These are phyloP conservation scores for Phragmites australis DNA, from an alignment of 176 grass and related monocot species.

Conservation along the genomic window DNA sequence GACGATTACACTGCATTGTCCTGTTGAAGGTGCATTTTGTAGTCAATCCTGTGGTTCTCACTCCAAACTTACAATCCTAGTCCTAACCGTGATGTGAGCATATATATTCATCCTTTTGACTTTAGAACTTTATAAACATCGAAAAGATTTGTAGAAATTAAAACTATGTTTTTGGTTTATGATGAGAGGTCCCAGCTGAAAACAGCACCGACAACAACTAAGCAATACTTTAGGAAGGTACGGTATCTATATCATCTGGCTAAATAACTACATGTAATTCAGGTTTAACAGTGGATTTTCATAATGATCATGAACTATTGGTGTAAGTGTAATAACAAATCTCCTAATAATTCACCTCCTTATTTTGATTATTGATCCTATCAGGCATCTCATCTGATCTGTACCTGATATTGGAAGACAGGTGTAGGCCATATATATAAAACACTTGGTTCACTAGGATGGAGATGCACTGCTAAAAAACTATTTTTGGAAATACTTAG, in stretches of 20 bases:
- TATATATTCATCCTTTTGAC: background rate
- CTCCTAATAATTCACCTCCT: background rate
- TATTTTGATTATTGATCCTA: background rate
- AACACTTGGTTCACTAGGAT: background rate
- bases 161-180: background rate
- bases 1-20: background rate
- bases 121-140: too few species aligned
- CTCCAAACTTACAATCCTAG: background rate
- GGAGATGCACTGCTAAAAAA: background rate
- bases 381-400: background rate
- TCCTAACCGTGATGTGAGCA: background rate
- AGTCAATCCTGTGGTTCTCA: background rate
- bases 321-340: background rate
- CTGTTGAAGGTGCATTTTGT: slow-evolving; percentile 6
- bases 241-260: background rate
- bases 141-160: background rate
- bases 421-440: background rate
- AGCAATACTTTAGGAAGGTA: background rate
- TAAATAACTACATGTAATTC: background rate
- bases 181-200: background rate
- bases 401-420: background rate
- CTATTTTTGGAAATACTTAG: too few species aligned
- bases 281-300: background rate
- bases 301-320: background rate
- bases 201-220: background rate